These are phyloP conservation scores for Yamagishiella unicocca DNA, from an alignment of 139 green algal species.

Conservation along the genomic window DNA sequence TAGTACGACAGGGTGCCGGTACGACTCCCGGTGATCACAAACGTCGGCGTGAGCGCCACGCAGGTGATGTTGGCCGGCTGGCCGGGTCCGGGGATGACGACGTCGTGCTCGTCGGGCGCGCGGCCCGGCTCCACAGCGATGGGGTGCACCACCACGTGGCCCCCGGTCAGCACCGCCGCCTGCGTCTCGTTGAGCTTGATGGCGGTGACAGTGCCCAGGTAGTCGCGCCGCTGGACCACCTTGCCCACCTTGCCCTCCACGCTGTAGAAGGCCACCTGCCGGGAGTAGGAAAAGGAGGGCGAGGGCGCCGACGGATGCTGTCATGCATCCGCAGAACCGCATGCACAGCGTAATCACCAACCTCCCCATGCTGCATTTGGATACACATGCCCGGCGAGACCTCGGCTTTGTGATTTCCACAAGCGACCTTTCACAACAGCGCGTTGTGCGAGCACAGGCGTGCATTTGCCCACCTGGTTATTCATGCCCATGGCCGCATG, in stretches of 20 bases:
- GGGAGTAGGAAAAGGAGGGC: not conserved
- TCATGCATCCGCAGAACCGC: too few species aligned
- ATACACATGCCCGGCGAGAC: too few species aligned
- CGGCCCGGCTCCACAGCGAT: constrained; percentile 54
- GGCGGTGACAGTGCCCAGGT: constrained; percentile 67
- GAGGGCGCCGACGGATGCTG: not conserved
- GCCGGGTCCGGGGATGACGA: constrained; percentile 51
- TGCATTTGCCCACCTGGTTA: constrained; percentile 69
- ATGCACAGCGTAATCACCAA: too few species aligned
- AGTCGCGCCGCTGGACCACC: constrained; percentile 70
- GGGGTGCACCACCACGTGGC: constrained; percentile 72
- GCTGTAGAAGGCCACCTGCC: constrained; percentile 79
- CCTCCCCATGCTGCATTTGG: too few species aligned
- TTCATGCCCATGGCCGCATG: constrained; percentile 82
- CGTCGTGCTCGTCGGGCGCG: constrained; percentile 47
- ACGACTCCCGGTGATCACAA: constrained; percentile 70
- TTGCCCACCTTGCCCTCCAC: constrained; percentile 41
- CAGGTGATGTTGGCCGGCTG: constrained; percentile 65
- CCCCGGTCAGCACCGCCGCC: constrained; percentile 73
- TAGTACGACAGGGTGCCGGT: constrained; percentile 75
- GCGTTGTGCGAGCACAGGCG: too few species aligned
- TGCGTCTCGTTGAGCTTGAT: constrained; percentile 70
- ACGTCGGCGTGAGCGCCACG: constrained; percentile 70
- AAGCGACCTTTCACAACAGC: too few species aligned
- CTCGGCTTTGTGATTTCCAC: too few species aligned